Percentiles rank a stretch among this genome's conserved stretches.
These are phyloP conservation scores for Blastocystis sp. DNA, from an alignment of 352 stramenopile genomes.

Conservation along the genomic window DNA sequence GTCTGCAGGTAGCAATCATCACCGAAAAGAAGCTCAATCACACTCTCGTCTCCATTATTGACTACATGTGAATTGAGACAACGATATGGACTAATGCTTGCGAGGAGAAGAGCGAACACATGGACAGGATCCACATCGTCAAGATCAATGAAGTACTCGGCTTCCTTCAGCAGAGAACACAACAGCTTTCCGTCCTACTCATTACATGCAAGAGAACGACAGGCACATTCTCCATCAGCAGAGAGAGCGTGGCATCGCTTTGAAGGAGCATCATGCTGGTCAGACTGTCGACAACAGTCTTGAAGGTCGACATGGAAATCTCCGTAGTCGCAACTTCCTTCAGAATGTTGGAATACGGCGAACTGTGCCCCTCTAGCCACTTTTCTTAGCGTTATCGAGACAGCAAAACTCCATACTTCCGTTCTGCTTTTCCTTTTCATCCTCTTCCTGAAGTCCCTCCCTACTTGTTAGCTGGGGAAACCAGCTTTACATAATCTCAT, in stretches of 20 bases:
- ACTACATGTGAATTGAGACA: not conserved
- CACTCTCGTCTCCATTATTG: not conserved
- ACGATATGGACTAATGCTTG: not conserved
- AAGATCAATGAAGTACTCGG: constrained; percentile 15
- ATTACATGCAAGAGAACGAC: not conserved
- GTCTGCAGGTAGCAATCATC: constrained; percentile 24
- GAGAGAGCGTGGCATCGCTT: not conserved
- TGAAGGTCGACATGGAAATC: constrained; percentile 39
- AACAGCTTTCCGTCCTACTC: constrained; percentile 9
- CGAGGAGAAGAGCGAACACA: not conserved
- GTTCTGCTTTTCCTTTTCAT: not conserved
- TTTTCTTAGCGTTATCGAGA: not conserved
- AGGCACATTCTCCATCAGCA: constrained; percentile 34
- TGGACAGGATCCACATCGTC: constrained; percentile 44
- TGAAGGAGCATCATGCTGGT: not conserved
- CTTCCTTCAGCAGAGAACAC: not conserved
- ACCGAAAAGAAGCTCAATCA: not conserved
- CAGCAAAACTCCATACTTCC: not conserved
- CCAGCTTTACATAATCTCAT: constrained; percentile 17
- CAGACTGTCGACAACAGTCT: not conserved
- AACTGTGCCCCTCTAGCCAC: not conserved
- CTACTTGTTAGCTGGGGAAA: not conserved
- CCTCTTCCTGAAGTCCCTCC: not conserved
- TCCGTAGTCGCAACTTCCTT: not conserved
- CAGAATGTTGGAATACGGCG: not conserved